A percentile compares a stretch with the other conserved stretches of the same genome.
Evolutionary conservation across 352 stramenopile species (phyloP).

Genomic region (Globisporangium splendens): DNA sequence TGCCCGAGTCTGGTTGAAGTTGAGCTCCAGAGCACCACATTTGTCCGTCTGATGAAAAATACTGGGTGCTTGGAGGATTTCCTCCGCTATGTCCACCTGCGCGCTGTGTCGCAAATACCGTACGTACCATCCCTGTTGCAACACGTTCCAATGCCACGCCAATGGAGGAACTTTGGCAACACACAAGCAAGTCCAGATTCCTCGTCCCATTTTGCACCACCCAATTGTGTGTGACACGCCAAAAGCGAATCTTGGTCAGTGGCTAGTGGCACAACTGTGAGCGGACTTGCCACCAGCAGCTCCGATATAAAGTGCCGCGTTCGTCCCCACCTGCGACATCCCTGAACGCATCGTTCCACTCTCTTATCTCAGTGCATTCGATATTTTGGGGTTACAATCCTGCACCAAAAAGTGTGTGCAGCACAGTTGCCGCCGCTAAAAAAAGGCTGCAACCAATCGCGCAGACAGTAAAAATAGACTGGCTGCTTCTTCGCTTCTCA

Average conservation of each 20-base stretch:
- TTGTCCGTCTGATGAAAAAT: too few species aligned
- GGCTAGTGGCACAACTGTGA: background rate
- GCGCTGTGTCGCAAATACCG: too few species aligned
- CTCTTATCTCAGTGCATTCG: background rate
- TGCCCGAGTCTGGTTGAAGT: background rate
- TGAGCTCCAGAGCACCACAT: background rate
- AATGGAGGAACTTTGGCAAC: too few species aligned
- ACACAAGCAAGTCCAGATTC: too few species aligned
- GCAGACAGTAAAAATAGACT: background rate
- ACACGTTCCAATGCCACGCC: too few species aligned
- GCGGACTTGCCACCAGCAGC: background rate
- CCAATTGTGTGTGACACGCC: too few species aligned
- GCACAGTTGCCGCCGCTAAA: background rate
- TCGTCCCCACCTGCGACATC: background rate
- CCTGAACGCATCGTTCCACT: too few species aligned
- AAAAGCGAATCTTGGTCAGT: background rate
- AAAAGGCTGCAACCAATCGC: constrained; percentile 3
- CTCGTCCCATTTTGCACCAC: too few species aligned
- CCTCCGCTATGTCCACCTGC: background rate
- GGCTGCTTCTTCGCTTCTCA: background rate
- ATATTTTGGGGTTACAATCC: background rate
- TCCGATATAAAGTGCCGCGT: background rate
- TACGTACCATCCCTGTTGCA: too few species aligned
- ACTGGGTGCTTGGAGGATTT: too few species aligned
- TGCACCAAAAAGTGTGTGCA: background rate